Conservation (phyloP, 2,329 filamentous ascomycete genomes). For the Ambrosiella cleistominuta region DNA sequence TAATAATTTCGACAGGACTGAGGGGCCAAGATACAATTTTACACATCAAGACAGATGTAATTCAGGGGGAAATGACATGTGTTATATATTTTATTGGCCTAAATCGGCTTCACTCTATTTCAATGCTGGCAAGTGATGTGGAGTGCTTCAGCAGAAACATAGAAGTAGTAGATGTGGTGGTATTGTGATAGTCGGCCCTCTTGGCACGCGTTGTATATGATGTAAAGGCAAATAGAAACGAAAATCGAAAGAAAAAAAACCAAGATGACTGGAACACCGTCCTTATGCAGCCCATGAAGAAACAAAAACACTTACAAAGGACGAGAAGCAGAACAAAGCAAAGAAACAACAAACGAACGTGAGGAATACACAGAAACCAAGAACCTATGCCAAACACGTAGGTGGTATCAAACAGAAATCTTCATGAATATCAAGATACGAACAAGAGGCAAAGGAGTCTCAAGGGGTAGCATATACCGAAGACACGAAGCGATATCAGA, state of each 20-base stretch:
- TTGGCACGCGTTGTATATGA: neutral
- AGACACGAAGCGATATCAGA: neutral
- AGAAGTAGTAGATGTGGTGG: neutral
- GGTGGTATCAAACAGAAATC: neutral
- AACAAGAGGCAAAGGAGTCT: neutral
- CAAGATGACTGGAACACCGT: slow-evolving; percentile 8
- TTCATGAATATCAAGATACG: neutral
- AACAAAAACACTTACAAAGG: neutral
- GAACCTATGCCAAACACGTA: neutral
- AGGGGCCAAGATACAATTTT: neutral
- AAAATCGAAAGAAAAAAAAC: neutral
- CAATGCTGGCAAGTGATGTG: neutral
- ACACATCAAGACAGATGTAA: neutral
- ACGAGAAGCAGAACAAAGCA: neutral
- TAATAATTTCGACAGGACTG: neutral
- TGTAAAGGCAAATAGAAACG: neutral
- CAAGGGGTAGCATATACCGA: neutral
- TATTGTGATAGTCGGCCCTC: neutral
- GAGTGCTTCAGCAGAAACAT: neutral
- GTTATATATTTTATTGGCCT: neutral
- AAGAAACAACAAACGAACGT: neutral
- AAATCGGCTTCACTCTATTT: neutral
- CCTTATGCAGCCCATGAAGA: slow-evolving; percentile 6
- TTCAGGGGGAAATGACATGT: too few species aligned
- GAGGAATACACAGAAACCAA: neutral